Evolutionary conservation across 805 yeast species (phyloP), one percentile per base, ranked within the genome.

Genomic region (Metschnikowia baotianmanensis): DNA sequence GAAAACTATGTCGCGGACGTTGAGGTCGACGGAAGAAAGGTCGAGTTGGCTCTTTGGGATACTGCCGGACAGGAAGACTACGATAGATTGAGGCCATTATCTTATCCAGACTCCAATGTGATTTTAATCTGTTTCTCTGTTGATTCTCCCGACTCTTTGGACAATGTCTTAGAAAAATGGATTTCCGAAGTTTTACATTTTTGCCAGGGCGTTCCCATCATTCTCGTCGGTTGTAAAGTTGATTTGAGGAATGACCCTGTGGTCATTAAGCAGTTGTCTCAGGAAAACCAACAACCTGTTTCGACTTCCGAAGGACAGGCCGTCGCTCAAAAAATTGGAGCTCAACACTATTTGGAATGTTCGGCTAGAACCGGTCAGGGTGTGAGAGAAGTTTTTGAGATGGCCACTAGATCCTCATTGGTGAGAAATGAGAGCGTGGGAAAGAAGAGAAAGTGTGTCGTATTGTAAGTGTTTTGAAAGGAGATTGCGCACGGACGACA

Each of bases 1-100:
- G 98, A 91, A 66, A 93, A 90, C 74, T 93, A 91, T 67, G 97
- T 91, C 56, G 95, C 97, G 34, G 96, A 89, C 64, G 97, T 91
- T 43, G 72, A 67, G 51, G 96, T 68, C 28, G 74, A 69, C 45
- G 72, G 73, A 29, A 67, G 74, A 65, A 68, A 63, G 48, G 97
- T 91, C 38, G 62, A 56, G 31, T 56, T 65, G 42, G 62, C 59
- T 24, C 61, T 69, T n/a, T 69, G 73, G 72, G 74, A 69, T 56
- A 59, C 69, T 34, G 69, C 59, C 47, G 56, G 56, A 24, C 56
- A 52, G 47, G 56, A 52, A 42, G 56, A 52, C 39, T 52, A 52
- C 44, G 74, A 69, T 51, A 56, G 74, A 34, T 57, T 69, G 42
- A 54, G 74, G 48, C 74, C 74, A 4, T 61, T 66, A 53, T 63